Evolutionary conservation across 2,329 filamentous ascomycete genomes (phyloP), one percentile per base, ranked within the genome.

Genomic region (Cladosporium sphaerospermum): DNA sequence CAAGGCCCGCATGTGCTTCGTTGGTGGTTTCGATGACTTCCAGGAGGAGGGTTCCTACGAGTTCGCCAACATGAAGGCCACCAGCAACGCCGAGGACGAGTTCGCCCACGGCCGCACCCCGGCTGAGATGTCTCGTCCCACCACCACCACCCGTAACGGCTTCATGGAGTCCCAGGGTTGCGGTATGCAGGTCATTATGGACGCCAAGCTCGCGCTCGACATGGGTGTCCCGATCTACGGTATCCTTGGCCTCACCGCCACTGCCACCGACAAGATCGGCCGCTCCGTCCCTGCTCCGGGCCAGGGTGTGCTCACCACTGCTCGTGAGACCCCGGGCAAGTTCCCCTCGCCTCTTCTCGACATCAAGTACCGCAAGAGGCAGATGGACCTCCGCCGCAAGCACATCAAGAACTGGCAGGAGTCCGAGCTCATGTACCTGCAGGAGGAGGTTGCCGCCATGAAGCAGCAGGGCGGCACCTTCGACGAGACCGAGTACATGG

Each of bases 91-190:
- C 23, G 87, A 96, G 57, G 91, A 97, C 62, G 95, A 99, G 71
- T 89, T 99, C 63, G 89, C 85, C 9, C 93, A 97, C 66, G 93
- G 93, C 45, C 89, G 93, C 61, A 97, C 93, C 46, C 92, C 93
- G 10, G 83, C 85, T 72, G 93, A 99, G 74, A 99, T 99, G 93
- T 99, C 95, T 32, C 86, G 93, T 57, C 93, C 93, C 4, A 95
- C 91, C 4, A 99, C 93, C 42, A 99, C 93, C 3, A 99, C 93
- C 57, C 83, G 93, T 73, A 93, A 91, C 65, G 93, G 93, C 48
- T 99, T 99, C 79, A 97, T 99, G 93, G 93, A 99, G 75, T 96
- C 95, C 3, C 93, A 99, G 74, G 93, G 93, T 68, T 95, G 90
- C 65, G 93, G 95, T 86, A 85, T 99, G 72, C 93, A 99, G 75